Evolutionary conservation across 352 stramenopile species (phyloP), one percentile per base, ranked within the genome.

Genomic region (Pythium rishiriense): DNA sequence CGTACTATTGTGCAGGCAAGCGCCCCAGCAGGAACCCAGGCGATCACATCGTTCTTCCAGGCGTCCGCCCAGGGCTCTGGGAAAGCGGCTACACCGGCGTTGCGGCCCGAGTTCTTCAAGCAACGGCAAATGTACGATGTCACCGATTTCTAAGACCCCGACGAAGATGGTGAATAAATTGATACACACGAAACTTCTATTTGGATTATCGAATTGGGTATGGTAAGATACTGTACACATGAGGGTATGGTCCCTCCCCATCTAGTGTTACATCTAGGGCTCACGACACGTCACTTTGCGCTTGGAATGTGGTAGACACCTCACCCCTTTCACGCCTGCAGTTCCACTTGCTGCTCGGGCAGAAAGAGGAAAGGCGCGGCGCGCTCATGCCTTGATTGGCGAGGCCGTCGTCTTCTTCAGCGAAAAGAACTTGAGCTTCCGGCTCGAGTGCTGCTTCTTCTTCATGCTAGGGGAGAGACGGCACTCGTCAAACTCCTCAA

Each of bases 11-110:
- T 21, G 12, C 59, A 91, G 84, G 79, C 75, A 4, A 76, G 73
- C 57, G 78, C 80, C 29, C 82, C 81, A 11, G 63, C 57, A 1
- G 86, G 86, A 0, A 93, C 86, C 7, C 84, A 91, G 61, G 88
- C 83, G 21, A 94, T 94, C 69, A 82, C 81, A 42, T 91, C 86
- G 25, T 94, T 94, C 64, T 72, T 94, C 31, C 68, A 78, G 46
- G 66, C 76, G 47, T 63, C 76, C 9, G 49, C 69, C 4, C 73
- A 47, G 11, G 31, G 33, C 17, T 15, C 73, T n/a, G 45, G 52
- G 10, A 82, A 78, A 31, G 8, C 49, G 3, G 25, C 15, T 9
- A 61, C 56, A 31, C 48, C 70, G 8, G 41, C 48, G 15, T 57
- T 69, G 15, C 75, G 83, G 10, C 54, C 79, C 26, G 70, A 68